These are phyloP conservation scores for Coelastrella sp. DNA, from an alignment of 139 green algal species.

Conservation along the genomic window DNA sequence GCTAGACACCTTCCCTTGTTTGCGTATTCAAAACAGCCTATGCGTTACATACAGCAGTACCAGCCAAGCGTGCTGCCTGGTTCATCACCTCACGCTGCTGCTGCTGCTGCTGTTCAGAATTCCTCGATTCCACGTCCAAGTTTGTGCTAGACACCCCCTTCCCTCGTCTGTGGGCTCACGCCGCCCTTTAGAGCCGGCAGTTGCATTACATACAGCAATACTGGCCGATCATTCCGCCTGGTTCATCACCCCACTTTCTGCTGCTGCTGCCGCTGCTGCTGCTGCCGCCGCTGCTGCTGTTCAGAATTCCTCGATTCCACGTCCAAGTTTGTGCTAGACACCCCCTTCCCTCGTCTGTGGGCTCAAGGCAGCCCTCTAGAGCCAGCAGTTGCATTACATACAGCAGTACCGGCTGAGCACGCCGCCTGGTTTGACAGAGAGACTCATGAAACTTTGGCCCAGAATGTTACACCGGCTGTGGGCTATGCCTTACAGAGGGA, in stretches of 20 bases:
- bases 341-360: slow-evolving; percentile 13
- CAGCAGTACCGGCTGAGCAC: background rate
- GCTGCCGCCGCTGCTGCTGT: background rate
- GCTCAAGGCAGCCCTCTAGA: background rate
- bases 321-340: background rate
- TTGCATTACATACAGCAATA: background rate
- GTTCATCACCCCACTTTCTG: background rate
- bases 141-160: background rate
- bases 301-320: background rate
- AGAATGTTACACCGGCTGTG: background rate
- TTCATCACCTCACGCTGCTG: background rate
- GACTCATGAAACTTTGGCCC: background rate
- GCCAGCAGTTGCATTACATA: background rate
- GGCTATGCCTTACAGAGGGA: background rate
- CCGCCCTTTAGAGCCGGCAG: background rate
- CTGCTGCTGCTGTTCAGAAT: slow-evolving; percentile 1
- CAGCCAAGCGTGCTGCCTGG: background rate
- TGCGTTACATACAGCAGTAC: background rate
- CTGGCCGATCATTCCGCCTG: background rate
- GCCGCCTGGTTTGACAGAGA: slow-evolving; percentile 22
- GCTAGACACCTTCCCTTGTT: background rate
- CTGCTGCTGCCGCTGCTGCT: background rate
- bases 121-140: background rate
- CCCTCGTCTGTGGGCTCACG: background rate
- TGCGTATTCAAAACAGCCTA: too few relatives aligned